Evolutionary conservation across 768 basidiomycete genomes (phyloP).

Genomic region (Glaciozyma antarctica): DNA sequence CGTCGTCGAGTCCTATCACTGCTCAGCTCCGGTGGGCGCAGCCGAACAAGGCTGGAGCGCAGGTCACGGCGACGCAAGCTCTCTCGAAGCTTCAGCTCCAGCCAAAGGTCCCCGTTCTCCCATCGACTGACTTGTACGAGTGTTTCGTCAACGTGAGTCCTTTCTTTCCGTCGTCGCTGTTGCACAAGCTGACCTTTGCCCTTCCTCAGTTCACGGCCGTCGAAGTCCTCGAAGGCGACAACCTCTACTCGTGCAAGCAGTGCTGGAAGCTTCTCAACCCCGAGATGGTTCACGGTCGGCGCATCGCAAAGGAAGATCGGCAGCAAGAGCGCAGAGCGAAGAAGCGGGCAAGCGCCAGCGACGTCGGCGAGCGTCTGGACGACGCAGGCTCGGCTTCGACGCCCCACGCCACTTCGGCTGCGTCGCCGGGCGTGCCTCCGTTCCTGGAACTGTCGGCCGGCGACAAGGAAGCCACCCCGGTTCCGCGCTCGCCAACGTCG

Average conservation of each 20-base stretch:
- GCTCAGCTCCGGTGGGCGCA: constrained; percentile 29
- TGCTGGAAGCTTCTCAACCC: constrained; percentile 84
- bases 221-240: constrained; percentile 87
- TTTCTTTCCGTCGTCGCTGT: too few species aligned
- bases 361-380: not conserved
- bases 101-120: not conserved
- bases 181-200: too few species aligned
- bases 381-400: not conserved
- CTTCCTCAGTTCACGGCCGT: constrained; percentile 79
- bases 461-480: not conserved
- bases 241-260: constrained; percentile 81
- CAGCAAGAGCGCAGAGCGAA: constrained; percentile 12
- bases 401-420: not conserved
- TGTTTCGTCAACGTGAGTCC: constrained; percentile 41
- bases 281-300: constrained; percentile 18
- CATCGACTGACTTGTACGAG: constrained; percentile 45
- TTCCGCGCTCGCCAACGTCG: not conserved
- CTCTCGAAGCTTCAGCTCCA: not conserved
- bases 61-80: not conserved
- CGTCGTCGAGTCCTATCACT: constrained; percentile 15
- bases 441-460: too few species aligned
- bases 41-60: constrained; percentile 7
- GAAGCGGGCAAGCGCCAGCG: constrained; percentile 3
- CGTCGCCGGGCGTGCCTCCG: not conserved
- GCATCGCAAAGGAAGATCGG: constrained; percentile 46